Conservation (phyloP, 805 yeast genomes). For the Hermanozyma aechmeae region DNA sequence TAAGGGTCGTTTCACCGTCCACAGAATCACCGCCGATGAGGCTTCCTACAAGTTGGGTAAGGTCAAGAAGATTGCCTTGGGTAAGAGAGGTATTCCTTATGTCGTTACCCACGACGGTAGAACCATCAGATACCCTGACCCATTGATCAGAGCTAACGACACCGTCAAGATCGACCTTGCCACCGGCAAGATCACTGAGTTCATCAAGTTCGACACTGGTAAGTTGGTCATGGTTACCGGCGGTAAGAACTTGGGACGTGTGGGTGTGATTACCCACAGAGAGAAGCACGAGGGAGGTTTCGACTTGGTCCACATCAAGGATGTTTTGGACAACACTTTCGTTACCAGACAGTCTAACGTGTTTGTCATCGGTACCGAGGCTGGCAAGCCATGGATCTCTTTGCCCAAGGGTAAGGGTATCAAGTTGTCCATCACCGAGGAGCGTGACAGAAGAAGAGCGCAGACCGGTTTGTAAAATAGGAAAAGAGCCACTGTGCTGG, state of each 20-base stretch:
- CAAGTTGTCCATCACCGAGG: conserved; percentile 91
- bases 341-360: conserved; percentile 93
- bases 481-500: no score
- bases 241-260: conserved; percentile 98
- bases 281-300: conserved; percentile 98
- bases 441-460: conserved; percentile 97
- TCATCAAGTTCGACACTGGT: conserved; percentile 85
- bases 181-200: conserved; percentile 87
- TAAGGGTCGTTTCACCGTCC: conserved; percentile 98
- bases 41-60: conserved; percentile 96
- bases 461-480: conserved; percentile 33
- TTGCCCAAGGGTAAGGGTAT: conserved; percentile 99
- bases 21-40: conserved; percentile 99
- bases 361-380: conserved; percentile 84
- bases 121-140: conserved; percentile 99
- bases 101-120: conserved; percentile 99
- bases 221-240: conserved; percentile 89
- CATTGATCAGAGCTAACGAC: conserved; percentile 93
- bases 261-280: conserved; percentile 92
- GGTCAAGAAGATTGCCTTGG: conserved; percentile 96
- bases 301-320: conserved; percentile 96
- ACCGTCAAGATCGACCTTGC: conserved; percentile 95
- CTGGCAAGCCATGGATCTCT: conserved; percentile 87
- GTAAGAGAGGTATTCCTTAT: conserved; percentile 98
- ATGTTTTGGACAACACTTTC: conserved; percentile 86